Percentiles rank a stretch among this genome's conserved stretches.
Conservation (phyloP, 2,329 filamentous ascomycete species). For the Tolypocladium ovalisporum region DNA sequence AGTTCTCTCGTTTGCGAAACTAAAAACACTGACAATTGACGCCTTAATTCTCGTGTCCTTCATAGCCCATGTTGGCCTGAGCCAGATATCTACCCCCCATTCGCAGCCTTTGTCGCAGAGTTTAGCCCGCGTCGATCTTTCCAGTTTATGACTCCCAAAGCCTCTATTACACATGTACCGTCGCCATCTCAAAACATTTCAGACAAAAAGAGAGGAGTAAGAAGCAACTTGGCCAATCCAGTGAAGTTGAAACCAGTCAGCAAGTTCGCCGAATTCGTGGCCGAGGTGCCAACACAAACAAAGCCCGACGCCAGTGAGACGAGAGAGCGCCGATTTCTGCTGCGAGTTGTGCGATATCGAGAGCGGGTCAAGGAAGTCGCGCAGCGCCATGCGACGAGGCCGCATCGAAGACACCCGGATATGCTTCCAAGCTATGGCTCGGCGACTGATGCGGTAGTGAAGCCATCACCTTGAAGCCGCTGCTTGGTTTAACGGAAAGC, state of each 20-base stretch:
- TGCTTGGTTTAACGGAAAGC: neutral
- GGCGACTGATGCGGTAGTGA: neutral
- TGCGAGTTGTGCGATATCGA: neutral
- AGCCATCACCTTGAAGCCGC: neutral
- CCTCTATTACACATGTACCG: neutral
- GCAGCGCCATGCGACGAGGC: neutral
- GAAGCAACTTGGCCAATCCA: neutral
- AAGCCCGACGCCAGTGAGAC: neutral
- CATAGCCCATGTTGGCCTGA: neutral
- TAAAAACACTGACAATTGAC: neutral
- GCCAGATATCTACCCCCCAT: neutral
- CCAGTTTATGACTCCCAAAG: neutral
- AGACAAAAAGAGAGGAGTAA: neutral
- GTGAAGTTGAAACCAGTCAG: neutral
- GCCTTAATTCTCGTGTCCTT: neutral
- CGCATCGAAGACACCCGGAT: neutral
- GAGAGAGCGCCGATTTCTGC: neutral
- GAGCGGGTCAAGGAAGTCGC: neutral
- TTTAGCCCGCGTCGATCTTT: neutral
- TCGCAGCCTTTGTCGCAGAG: neutral
- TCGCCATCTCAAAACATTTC: neutral
- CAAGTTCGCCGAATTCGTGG: neutral
- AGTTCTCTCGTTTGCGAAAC: too few species aligned
- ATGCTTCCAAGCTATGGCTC: too few species aligned
- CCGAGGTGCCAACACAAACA: neutral